phyloP scores from a whole-genome alignment of 208 protist species.

The Trypanosomatidae sp. region DNA sequence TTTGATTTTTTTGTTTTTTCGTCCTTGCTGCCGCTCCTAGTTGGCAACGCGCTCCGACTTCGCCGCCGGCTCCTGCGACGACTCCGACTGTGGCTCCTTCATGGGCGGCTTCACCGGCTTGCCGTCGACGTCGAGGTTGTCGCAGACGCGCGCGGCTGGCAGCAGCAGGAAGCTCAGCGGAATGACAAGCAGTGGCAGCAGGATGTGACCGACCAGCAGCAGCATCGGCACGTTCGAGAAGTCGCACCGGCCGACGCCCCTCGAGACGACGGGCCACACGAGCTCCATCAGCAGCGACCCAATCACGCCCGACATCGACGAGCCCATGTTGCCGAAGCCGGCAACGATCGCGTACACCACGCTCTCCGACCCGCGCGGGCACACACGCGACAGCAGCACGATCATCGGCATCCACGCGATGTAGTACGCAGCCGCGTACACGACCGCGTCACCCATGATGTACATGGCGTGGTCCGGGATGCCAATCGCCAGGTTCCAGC shows the following conservation, averaged over 20 bases:
- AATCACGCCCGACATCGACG: conserved; percentile 40
- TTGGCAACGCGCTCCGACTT: too few species aligned
- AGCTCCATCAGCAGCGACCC: conserved; percentile 68
- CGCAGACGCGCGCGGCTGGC: conserved; percentile 62
- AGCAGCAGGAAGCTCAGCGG: conserved; percentile 74
- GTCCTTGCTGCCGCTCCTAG: too few species aligned
- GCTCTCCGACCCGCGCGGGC: conserved; percentile 76
- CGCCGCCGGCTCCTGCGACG: too few species aligned
- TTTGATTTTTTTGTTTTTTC: too few species aligned
- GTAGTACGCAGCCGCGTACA: conserved; percentile 73
- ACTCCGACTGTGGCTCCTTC: too few species aligned
- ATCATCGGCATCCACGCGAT: conserved; percentile 82
- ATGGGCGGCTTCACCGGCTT: too few species aligned
- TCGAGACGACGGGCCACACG: too few species aligned
- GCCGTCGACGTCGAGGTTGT: conserved; percentile 57
- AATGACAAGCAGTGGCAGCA: conserved; percentile 57
- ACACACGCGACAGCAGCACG: conserved; percentile 81
- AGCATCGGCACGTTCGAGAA: conserved; percentile 63
- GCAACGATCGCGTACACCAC: conserved; percentile 86
- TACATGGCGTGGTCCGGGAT: conserved; percentile 74
- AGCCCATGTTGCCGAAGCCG: conserved; percentile 81
- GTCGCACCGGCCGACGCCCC: too few species aligned
- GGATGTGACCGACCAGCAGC: conserved; percentile 64
- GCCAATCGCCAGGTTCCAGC: conserved; percentile 65
- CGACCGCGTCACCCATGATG: conserved; percentile 68